Evolutionary conservation across 140 eudicot species (phyloP).

Genomic region (Senecio squalidus): DNA sequence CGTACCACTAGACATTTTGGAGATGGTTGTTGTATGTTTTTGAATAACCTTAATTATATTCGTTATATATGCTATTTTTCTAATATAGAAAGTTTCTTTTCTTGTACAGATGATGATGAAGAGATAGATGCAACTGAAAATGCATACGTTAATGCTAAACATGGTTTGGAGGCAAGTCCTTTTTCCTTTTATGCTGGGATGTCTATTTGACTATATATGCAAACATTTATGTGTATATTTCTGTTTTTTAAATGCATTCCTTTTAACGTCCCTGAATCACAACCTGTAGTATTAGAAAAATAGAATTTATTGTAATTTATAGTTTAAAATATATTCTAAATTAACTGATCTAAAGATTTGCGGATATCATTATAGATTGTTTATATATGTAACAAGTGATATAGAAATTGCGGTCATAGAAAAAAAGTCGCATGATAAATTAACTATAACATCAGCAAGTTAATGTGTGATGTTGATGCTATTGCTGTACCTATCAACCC

Average conservation of each 20-base stretch:
- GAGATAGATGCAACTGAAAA: slow-evolving; percentile 27
- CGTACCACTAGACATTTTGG: no score
- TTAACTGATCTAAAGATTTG: not conserved
- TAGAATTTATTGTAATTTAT: not conserved
- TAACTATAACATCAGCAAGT: not conserved
- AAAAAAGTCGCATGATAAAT: no score
- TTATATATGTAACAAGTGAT: not conserved
- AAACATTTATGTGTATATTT: slow-evolving; percentile 6
- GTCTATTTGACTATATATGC: slow-evolving; percentile 4
- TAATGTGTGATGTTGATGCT: no score
- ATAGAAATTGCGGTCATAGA: not conserved
- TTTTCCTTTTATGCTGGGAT: not conserved
- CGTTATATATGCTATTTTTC: slow-evolving; percentile 1
- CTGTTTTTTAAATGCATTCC: not conserved
- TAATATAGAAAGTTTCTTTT: not conserved
- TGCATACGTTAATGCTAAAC: slow-evolving; percentile 20
- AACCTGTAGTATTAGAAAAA: not conserved
- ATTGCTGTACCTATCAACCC: not conserved
- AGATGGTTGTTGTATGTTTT: no score
- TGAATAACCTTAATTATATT: no score
- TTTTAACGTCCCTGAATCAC: not conserved
- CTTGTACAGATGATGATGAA: slow-evolving; percentile 30
- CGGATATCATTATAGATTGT: slow-evolving; percentile 2
- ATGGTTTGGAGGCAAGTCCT: slow-evolving; percentile 38
- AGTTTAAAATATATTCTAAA: not conserved